Evolutionary conservation across 257 asterid species (phyloP).

Genomic region (Datura wrightii): DNA sequence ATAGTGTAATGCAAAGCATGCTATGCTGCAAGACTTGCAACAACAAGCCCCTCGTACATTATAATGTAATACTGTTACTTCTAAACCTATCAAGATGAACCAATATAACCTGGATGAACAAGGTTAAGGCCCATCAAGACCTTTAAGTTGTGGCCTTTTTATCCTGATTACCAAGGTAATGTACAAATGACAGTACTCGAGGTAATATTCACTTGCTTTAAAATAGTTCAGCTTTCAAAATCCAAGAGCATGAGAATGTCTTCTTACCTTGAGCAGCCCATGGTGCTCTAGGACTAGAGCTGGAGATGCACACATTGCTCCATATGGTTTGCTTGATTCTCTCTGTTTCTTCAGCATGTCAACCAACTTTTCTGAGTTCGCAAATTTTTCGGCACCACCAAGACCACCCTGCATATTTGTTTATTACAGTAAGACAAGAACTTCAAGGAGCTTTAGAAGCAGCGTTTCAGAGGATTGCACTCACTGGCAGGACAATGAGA

Average conservation of each 20-base stretch:
- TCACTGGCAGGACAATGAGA: conserved; percentile 84
- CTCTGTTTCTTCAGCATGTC: conserved; percentile 78
- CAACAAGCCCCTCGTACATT: neutral
- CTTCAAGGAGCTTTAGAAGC: neutral
- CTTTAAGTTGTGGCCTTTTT: neutral
- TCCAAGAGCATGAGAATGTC: neutral
- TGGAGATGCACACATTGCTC: conserved; percentile 98
- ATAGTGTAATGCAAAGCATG: neutral
- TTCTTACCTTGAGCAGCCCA: conserved; percentile 78
- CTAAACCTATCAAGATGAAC: neutral
- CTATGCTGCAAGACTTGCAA: neutral
- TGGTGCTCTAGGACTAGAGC: conserved; percentile 89
- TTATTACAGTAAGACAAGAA: neutral
- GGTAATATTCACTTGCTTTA: neutral
- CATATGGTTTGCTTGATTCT: conserved; percentile 68
- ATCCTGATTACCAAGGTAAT: neutral
- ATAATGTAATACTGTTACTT: neutral
- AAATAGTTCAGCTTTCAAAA: neutral
- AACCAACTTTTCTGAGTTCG: conserved; percentile 74
- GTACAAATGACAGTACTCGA: neutral
- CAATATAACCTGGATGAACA: neutral
- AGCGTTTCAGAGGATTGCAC: conserved; percentile 33
- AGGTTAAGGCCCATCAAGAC: neutral
- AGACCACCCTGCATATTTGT: conserved; percentile 75
- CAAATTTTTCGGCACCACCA: conserved; percentile 93